Percentiles rank a stretch among this genome's conserved stretches.
These are phyloP conservation scores for Misopates orontium DNA, from an alignment of 257 asterid genomes.

Conservation along the genomic window DNA sequence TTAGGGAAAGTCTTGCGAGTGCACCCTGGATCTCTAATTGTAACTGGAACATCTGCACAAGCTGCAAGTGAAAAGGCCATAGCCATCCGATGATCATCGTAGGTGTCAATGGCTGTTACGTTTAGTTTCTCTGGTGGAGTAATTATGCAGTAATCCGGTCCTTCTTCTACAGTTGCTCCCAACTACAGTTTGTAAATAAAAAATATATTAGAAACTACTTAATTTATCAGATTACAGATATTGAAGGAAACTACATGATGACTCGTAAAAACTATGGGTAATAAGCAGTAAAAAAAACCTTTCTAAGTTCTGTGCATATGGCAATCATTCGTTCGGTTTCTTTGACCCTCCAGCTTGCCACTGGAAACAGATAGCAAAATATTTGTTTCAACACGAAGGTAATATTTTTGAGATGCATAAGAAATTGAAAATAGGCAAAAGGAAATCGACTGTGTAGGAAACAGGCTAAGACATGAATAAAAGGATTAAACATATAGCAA, in stretches of 20 bases:
- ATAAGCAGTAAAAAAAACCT: slow-evolving; percentile 48
- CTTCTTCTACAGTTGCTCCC: slow-evolving; percentile 97
- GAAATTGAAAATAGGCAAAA: neutral
- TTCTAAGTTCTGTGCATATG: slow-evolving; percentile 93
- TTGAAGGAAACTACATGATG: neutral
- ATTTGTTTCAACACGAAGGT: neutral
- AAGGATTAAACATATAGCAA: slow-evolving; percentile 22
- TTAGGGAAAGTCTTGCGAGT: slow-evolving; percentile 97
- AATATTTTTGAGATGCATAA: neutral
- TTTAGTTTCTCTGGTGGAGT: slow-evolving; percentile 92
- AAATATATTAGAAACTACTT: neutral
- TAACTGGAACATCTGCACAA: slow-evolving; percentile 87
- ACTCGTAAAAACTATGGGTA: neutral
- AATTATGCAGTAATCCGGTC: slow-evolving; percentile 86
- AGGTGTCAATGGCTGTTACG: slow-evolving; percentile 79
- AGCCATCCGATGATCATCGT: slow-evolving; percentile 96
- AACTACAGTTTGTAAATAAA: slow-evolving; percentile 45
- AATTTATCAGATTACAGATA: neutral
- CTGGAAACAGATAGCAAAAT: slow-evolving; percentile 35
- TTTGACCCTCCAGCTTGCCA: slow-evolving; percentile 99
- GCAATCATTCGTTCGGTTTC: slow-evolving; percentile 98
- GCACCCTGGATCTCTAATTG: slow-evolving; percentile 88
- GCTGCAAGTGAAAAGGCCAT: slow-evolving; percentile 99
- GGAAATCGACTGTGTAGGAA: too few species aligned
- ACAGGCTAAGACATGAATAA: slow-evolving; percentile 6